These are phyloP conservation scores for Solanum raphanifolium DNA, from an alignment of 257 asterid species.

Conservation along the genomic window DNA sequence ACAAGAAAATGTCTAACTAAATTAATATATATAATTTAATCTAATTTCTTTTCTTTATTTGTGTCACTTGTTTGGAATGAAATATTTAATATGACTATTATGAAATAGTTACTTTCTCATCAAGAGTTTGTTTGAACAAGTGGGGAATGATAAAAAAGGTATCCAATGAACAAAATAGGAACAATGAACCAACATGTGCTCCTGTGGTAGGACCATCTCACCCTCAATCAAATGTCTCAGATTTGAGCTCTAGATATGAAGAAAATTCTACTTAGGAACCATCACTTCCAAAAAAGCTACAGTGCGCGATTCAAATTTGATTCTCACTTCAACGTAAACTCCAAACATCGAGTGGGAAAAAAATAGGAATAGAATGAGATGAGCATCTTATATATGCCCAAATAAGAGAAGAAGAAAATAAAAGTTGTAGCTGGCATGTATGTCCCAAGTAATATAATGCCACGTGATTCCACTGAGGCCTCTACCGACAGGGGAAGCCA, in stretches of 20 bases:
- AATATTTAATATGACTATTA: neutral
- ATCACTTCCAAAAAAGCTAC: accelerated
- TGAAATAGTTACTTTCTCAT: neutral
- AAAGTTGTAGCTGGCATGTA: neutral
- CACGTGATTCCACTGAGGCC: neutral
- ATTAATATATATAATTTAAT: no score
- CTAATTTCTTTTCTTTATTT: neutral
- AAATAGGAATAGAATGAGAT: neutral
- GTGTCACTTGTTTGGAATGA: neutral
- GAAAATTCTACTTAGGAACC: no score
- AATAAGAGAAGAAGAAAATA: neutral
- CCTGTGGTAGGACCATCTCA: neutral
- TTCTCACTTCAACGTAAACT: no score
- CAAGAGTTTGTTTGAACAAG: neutral
- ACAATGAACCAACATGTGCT: neutral
- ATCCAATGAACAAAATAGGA: neutral
- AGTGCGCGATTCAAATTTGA: accelerated
- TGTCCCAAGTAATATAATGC: neutral
- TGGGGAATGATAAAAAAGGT: neutral
- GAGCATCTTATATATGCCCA: neutral
- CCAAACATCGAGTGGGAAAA: no score
- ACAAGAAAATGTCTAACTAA: neutral
- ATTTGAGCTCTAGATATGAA: no score
- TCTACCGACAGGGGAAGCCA: neutral
- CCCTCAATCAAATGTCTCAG: no score